These are phyloP conservation scores for Lipomyces yarrowii DNA, from an alignment of 1,139 yeast genomes.

Conservation along the genomic window DNA sequence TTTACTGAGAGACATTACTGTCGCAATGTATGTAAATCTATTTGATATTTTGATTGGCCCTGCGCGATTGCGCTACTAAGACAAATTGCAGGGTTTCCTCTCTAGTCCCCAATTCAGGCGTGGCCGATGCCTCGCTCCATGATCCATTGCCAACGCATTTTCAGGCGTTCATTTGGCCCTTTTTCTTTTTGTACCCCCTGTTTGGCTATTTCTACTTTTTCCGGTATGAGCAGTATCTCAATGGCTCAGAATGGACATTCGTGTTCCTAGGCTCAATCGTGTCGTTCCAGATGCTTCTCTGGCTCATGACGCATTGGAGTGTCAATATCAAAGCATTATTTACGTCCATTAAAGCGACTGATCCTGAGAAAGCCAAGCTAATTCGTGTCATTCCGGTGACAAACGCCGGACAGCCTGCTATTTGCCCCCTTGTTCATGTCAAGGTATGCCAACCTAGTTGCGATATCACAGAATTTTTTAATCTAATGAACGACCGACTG, in stretches of 20 bases:
- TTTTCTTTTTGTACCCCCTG: constrained; percentile 73
- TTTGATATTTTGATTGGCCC: background rate
- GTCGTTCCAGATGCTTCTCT: constrained; percentile 71
- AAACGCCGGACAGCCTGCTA: constrained; percentile 83
- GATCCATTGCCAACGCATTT: constrained; percentile 61
- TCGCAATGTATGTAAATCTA: background rate
- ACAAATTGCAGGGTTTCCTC: constrained; percentile 8
- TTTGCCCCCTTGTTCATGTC: constrained; percentile 47
- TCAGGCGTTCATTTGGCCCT: constrained; percentile 87
- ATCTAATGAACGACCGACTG: background rate
- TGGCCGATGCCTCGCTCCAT: constrained; percentile 69
- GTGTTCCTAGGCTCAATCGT: constrained; percentile 76
- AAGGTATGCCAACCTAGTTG: constrained; percentile 14
- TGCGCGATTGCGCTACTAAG: background rate
- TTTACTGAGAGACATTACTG: background rate
- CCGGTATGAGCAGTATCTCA: constrained; percentile 79
- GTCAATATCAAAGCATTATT: constrained; percentile 70
- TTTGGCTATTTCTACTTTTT: constrained; percentile 66
- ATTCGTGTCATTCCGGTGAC: constrained; percentile 81
- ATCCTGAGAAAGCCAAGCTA: constrained; percentile 65
- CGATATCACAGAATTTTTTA: too few species aligned
- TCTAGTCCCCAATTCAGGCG: constrained; percentile 25
- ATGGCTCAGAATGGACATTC: constrained; percentile 74
- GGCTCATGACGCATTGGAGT: constrained; percentile 97
- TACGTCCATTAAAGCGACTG: constrained; percentile 57